Conservation (phyloP, 352 stramenopile species). For the Phytopythium ostracodes region DNA sequence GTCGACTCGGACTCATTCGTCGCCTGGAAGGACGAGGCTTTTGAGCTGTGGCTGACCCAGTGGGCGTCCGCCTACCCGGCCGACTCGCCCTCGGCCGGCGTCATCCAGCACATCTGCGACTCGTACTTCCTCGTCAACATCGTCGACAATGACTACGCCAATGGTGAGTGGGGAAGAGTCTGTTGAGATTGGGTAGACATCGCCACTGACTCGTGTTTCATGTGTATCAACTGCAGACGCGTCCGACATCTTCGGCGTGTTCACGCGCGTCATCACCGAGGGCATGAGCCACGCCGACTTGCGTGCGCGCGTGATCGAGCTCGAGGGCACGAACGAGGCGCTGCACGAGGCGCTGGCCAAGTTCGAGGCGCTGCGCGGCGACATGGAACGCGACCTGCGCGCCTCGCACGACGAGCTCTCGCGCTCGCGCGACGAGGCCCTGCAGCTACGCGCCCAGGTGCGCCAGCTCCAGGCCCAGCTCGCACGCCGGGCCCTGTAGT, state of each 20-base stretch:
- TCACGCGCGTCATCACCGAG: conserved; percentile 79
- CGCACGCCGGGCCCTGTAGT: conserved; percentile 49
- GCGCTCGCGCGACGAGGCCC: conserved; percentile 46
- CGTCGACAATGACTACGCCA: conserved; percentile 97
- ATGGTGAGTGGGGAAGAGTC: conserved; percentile 24
- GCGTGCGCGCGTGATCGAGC: conserved; percentile 57
- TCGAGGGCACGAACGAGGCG: conserved; percentile 70
- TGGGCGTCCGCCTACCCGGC: conserved; percentile 96
- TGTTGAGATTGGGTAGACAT: not conserved
- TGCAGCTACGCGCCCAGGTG: conserved; percentile 53
- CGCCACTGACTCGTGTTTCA: not conserved
- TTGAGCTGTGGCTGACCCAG: conserved; percentile 95
- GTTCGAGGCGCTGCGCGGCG: conserved; percentile 60
- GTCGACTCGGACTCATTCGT: conserved; percentile 96
- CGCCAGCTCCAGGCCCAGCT: conserved; percentile 59
- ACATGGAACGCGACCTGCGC: conserved; percentile 48
- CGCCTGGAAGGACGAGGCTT: conserved; percentile 96
- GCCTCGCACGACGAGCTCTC: conserved; percentile 44
- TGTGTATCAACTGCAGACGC: conserved; percentile 43
- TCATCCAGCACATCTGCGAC: conserved; percentile 90
- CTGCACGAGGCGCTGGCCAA: conserved; percentile 72
- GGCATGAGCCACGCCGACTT: conserved; percentile 78
- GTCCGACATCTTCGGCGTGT: conserved; percentile 81
- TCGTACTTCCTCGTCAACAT: conserved; percentile 98
- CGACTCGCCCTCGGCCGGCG: conserved; percentile 49